Evolutionary conservation across 345 rosid species (phyloP), one percentile per base, ranked within the genome.

Genomic region (Lepidium didymum): DNA sequence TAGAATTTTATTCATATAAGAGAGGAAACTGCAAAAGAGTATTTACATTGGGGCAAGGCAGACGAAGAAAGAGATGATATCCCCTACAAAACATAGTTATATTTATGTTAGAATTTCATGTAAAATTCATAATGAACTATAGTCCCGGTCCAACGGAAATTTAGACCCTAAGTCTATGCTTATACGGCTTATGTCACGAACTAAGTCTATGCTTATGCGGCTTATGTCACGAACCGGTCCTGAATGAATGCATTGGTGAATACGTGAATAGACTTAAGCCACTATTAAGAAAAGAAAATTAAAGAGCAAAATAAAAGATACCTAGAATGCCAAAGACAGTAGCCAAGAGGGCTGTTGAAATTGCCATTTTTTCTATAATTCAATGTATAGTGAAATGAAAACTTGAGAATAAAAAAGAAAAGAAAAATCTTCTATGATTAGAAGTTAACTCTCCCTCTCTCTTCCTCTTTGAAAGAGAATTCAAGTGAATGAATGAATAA

Each of bases 301-400:
- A 33, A 16, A 18, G 31, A 8, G 19, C 0, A 18, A 45, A 56
- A 38, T 14, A 25, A 16, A 1, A 57, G 21, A 7, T 81, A 90
- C 97, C 97, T 59, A 85, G 75, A 78, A 91, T 38, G 61, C 96
- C 97, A 72, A 87, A 87, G 58, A 85, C 82, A 58, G 82, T 74
- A 71, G 62, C 77, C 78, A 44, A 77, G 37, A 81, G 42, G 47
- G 71, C 64, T 45, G 72, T 79, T 71, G 72, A 53, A 31, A 77
- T 57, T 21, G 82, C 83, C 88, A 84, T 84, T 43, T 19, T 57
- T 0, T 61, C 0, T 51, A 36, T 33, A 44, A 50, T 46, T 23
- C 47, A 4, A 29, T 12, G 50, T 56, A n/a, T n/a, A 36, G 34
- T 45, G 51, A 13, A 60, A 42, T 9, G 11, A 3, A 27, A 37